phyloP scores from a whole-genome alignment of 306 rosid genomes.

The Acmispon strigosus region DNA sequence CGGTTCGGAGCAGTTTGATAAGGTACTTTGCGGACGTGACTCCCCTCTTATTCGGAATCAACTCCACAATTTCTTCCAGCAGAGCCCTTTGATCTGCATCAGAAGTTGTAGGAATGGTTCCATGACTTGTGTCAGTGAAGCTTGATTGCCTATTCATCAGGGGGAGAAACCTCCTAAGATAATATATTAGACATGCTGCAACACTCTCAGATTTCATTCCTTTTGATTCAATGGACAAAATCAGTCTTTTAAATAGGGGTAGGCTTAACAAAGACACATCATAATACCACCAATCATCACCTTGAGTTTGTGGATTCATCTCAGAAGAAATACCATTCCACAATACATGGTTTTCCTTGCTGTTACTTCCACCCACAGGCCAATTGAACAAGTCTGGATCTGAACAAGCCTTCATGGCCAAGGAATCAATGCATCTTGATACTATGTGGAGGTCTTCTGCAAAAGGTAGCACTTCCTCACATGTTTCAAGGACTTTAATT shows the following conservation, averaged over 20 bases:
- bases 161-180: slow-evolving; percentile 66
- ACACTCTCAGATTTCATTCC: slow-evolving; percentile 67
- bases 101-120: slow-evolving; percentile 46
- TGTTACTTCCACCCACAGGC: slow-evolving; percentile 32
- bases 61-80: slow-evolving; percentile 65
- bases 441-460: slow-evolving; percentile 67
- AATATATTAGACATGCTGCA: slow-evolving; percentile 61
- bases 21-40: slow-evolving; percentile 60
- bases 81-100: slow-evolving; percentile 76
- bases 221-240: slow-evolving; percentile 56
- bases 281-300: slow-evolving; percentile 78
- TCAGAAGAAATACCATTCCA: slow-evolving; percentile 60
- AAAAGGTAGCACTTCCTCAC: slow-evolving; percentile 52
- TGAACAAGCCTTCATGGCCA: slow-evolving; percentile 67
- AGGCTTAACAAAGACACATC: slow-evolving; percentile 75
- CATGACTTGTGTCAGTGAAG: slow-evolving; percentile 46
- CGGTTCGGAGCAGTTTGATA: slow-evolving; percentile 62
- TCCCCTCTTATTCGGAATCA: slow-evolving; percentile 63
- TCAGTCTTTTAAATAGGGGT: slow-evolving; percentile 54
- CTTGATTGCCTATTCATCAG: slow-evolving; percentile 68
- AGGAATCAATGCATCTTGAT: slow-evolving; percentile 76
- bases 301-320: slow-evolving; percentile 18
- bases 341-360: slow-evolving; percentile 19
- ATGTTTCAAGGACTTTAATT: slow-evolving; percentile 58
- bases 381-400: slow-evolving; percentile 51